A percentile compares a stretch with the other conserved stretches of the same genome.
Conservation (phyloP, 768 basidiomycete genomes). For the Mycena venus region DNA sequence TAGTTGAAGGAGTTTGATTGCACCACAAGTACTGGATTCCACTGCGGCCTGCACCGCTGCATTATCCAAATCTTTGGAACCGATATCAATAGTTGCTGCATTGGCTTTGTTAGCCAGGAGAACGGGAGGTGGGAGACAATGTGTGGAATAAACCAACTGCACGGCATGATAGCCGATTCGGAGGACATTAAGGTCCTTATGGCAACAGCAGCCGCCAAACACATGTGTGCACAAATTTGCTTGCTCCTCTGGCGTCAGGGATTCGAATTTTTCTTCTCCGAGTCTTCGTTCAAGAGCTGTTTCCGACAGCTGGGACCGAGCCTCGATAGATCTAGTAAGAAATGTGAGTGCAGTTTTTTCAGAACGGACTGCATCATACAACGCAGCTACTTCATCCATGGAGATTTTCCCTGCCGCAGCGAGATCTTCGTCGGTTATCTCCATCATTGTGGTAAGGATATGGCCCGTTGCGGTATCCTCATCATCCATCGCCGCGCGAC, state of each 20-base stretch:
- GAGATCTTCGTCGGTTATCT: background rate
- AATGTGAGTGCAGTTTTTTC: background rate
- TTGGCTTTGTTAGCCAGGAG: slow-evolving; percentile 43
- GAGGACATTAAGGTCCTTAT: slow-evolving; percentile 46
- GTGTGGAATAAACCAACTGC: slow-evolving; percentile 24
- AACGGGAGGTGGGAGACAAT: slow-evolving; percentile 32
- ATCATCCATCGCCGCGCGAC: background rate
- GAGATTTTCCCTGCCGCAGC: too few species aligned
- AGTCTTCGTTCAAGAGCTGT: background rate
- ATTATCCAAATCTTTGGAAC: slow-evolving; percentile 8
- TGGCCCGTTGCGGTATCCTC: background rate
- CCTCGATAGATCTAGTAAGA: background rate
- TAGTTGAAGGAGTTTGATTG: slow-evolving; percentile 37
- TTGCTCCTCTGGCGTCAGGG: background rate
- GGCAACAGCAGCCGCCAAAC: slow-evolving; percentile 44
- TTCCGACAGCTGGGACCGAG: background rate
- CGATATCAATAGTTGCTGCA: slow-evolving; percentile 29
- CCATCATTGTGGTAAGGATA: background rate
- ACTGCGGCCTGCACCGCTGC: slow-evolving; percentile 29
- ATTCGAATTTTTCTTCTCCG: background rate
- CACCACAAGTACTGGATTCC: slow-evolving; percentile 39
- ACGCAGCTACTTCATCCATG: background rate
- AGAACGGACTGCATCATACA: background rate
- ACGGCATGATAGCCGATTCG: slow-evolving; percentile 38
- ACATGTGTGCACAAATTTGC: slow-evolving; percentile 28